Evolutionary conservation across 306 rosid species (phyloP).

Genomic region (Vigna reflexopilosa): DNA sequence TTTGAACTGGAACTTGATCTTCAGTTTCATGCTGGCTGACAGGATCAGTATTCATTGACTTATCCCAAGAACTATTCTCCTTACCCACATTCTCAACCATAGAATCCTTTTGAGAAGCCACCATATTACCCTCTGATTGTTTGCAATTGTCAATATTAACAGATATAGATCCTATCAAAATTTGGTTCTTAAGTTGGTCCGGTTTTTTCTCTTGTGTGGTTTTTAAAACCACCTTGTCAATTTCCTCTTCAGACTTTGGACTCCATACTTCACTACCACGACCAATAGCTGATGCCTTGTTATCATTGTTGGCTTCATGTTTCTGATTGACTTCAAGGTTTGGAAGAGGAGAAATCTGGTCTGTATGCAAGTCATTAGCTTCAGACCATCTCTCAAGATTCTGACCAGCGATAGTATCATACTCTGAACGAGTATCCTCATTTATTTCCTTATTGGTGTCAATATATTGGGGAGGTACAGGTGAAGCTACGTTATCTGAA

Average conservation of each 20-base stretch:
- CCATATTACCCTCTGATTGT: constrained; percentile 50
- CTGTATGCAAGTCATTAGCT: constrained; percentile 48
- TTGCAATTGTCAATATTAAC: constrained; percentile 62
- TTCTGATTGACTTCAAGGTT: constrained; percentile 56
- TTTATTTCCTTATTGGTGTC: no score
- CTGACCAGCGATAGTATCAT: no score
- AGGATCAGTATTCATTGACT: constrained; percentile 57
- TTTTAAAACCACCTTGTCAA: constrained; percentile 50
- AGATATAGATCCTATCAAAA: constrained; percentile 84
- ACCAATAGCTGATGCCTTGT: no score
- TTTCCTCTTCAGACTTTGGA: constrained; percentile 61
- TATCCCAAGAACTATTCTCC: constrained; percentile 52
- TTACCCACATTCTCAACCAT: constrained; percentile 52
- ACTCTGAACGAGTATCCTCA: no score
- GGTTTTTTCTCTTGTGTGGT: constrained; percentile 52
- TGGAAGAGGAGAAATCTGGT: constrained; percentile 54
- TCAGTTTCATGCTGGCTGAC: constrained; percentile 55
- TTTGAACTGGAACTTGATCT: constrained; percentile 54
- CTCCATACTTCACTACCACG: no score
- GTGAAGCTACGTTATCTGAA: no score
- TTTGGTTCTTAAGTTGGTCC: constrained; percentile 55
- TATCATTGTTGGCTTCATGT: constrained; percentile 43
- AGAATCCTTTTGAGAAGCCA: constrained; percentile 50
- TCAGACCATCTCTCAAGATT: neutral
- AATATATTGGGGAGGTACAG: no score